Evolutionary conservation across 495 filamentous ascomycete species (phyloP).

Genomic region (Lasiosphaeria ovina): DNA sequence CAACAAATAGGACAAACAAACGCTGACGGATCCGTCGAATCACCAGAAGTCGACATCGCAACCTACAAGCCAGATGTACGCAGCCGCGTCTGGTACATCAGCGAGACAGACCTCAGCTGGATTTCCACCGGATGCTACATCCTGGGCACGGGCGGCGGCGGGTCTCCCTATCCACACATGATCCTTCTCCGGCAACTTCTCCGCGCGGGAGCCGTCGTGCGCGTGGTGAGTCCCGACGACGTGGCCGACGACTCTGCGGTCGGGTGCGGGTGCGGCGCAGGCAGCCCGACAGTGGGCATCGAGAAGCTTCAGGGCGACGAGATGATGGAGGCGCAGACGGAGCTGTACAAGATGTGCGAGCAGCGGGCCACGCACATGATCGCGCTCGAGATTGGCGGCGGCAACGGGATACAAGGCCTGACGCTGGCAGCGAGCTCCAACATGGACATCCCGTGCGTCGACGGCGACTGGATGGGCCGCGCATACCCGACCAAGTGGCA

Average conservation of each 20-base stretch:
- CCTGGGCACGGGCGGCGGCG: slow-evolving; percentile 60
- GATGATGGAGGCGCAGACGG: slow-evolving; percentile 48
- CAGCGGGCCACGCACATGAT: slow-evolving; percentile 40
- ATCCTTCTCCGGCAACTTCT: slow-evolving; percentile 46
- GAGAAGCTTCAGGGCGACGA: slow-evolving; percentile 53
- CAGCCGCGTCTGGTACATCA: slow-evolving; percentile 54
- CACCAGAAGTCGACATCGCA: slow-evolving; percentile 33
- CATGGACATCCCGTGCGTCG: slow-evolving; percentile 51
- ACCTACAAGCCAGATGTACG: slow-evolving; percentile 51
- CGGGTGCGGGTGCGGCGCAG: slow-evolving; percentile 46
- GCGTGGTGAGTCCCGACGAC: slow-evolving; percentile 45
- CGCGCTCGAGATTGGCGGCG: slow-evolving; percentile 54
- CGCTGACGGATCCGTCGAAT: not conserved
- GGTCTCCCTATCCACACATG: slow-evolving; percentile 47
- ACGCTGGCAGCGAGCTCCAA: slow-evolving; percentile 48
- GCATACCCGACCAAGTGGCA: slow-evolving; percentile 59
- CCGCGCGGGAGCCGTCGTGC: slow-evolving; percentile 43
- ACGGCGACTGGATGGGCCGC: slow-evolving; percentile 57
- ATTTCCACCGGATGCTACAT: slow-evolving; percentile 60
- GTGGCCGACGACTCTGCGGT: slow-evolving; percentile 44
- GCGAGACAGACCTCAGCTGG: slow-evolving; percentile 55
- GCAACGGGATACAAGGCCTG: slow-evolving; percentile 54
- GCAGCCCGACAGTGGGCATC: slow-evolving; percentile 50
- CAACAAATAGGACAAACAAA: not conserved
- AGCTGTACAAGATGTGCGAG: slow-evolving; percentile 41